Percentiles rank a stretch among this genome's conserved stretches.
Conservation (phyloP, 805 yeast genomes). For the Wickerhamiella qilinensis region DNA sequence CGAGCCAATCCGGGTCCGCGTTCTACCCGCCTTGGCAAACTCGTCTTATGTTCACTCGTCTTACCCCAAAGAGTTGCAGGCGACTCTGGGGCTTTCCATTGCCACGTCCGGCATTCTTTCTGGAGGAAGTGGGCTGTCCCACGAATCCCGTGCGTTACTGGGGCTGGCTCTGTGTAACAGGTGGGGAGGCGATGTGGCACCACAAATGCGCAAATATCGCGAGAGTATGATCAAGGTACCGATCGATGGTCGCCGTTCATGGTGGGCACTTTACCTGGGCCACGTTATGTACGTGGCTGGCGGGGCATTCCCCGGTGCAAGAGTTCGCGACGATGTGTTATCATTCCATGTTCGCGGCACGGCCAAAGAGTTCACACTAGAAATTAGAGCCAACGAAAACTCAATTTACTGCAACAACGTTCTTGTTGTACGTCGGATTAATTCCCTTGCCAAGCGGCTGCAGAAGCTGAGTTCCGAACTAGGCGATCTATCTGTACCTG, state of each 20-base stretch:
- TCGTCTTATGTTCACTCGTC: slow-evolving; percentile 63
- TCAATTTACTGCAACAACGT: slow-evolving; percentile 10
- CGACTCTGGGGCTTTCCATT: slow-evolving; percentile 54
- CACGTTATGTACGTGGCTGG: slow-evolving; percentile 62
- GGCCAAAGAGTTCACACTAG: slow-evolving; percentile 13
- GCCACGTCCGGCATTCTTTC: slow-evolving; percentile 63
- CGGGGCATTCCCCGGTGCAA: slow-evolving; percentile 72
- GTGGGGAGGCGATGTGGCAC: slow-evolving; percentile 57
- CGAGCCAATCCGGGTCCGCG: slow-evolving; percentile 36
- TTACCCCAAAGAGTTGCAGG: slow-evolving; percentile 60
- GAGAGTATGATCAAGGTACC: slow-evolving; percentile 6
- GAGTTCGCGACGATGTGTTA: slow-evolving; percentile 35
- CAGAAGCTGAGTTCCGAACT: not conserved
- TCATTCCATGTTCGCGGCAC: slow-evolving; percentile 11
- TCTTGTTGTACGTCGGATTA: slow-evolving; percentile 8
- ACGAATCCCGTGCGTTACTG: slow-evolving; percentile 50
- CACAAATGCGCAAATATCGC: slow-evolving; percentile 15
- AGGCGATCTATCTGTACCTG: not conserved
- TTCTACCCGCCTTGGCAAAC: slow-evolving; percentile 58
- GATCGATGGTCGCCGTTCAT: slow-evolving; percentile 25
- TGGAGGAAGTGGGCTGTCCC: slow-evolving; percentile 61
- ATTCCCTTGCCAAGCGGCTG: not conserved
- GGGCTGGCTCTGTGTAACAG: slow-evolving; percentile 64
- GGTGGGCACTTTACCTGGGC: slow-evolving; percentile 65
- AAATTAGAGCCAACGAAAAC: slow-evolving; percentile 11